Conservation (phyloP, 73 alveolate genomes). For the Symbiodinium pilosum region DNA sequence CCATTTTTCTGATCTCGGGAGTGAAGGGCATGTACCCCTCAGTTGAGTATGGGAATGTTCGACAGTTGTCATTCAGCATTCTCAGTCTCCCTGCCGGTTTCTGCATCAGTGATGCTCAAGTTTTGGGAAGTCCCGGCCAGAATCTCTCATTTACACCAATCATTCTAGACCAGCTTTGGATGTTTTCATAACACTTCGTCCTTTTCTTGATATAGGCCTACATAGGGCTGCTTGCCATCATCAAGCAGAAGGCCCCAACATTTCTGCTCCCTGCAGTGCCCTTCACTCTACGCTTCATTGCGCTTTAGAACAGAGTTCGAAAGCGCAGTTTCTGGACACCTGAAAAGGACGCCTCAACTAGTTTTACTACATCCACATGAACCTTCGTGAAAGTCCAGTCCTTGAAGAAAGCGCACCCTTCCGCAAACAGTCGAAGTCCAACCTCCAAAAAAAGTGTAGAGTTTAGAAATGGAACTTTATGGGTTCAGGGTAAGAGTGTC, state of each 20-base stretch:
- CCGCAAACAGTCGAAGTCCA: background rate
- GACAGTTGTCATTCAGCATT: background rate
- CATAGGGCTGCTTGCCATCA: no score
- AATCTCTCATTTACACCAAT: no score
- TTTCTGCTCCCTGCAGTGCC: no score
- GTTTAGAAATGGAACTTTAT: background rate
- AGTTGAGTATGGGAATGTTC: background rate
- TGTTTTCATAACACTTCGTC: no score
- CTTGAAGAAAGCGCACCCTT: background rate
- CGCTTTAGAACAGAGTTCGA: no score
- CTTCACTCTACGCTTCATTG: no score
- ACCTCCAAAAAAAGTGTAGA: background rate
- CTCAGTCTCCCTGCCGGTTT: background rate
- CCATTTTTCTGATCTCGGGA: background rate
- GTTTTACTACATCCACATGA: background rate
- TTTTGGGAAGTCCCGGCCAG: background rate
- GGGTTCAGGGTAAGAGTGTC: background rate
- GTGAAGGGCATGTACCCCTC: background rate
- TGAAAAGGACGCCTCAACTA: no score
- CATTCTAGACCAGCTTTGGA: no score
- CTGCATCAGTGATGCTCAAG: background rate
- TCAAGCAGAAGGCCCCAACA: no score
- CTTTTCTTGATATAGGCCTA: no score
- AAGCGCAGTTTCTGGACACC: no score
- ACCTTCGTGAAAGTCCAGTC: background rate